Base-by-base conservation (phyloP, 2,329 filamentous ascomycete genomes). In the Colletotrichum melonis region DNA sequence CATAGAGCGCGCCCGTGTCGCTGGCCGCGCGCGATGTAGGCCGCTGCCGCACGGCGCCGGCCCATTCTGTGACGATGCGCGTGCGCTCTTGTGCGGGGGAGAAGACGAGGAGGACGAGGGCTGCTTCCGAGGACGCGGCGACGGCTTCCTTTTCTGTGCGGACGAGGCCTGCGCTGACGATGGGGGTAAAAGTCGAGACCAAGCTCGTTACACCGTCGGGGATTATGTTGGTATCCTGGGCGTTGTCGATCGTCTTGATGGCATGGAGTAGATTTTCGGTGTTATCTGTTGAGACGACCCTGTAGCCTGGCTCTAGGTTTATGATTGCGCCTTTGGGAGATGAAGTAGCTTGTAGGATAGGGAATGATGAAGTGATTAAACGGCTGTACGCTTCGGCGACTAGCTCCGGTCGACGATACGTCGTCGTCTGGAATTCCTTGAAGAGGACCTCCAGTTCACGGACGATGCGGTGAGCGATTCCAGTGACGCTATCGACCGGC, bases 351-450 rank as follows among this genome's bases (percentile, higher is more conserved):
- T 89, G 84, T 2, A 90, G 77, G 1, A 88, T 67, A 0, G 89
- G 88, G 11, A 87, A 81, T 0, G 84, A 80, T 5, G 91, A 87
- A 7, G 89, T 84, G 12, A 92, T 84, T 1, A 94, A 84, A n/a
- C 84, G 85, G 76, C 90, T 88, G 16, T 87, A 86, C 0, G 90
- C 89, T 76, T 93, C 91, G 30, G 90, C 89, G 4, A 93, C 86
- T 26, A 93, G 84, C 70, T 94, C 92, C 0, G 90, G 91, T 28
- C 89, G 89, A 22, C 92, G 86, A 75, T 87, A 89, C 2, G 83
- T 83, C 0, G 83, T 85, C 0, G 78, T 78, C 57, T 82, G 80
- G 57, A 84, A 82, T 59, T 86, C 82, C 26, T 81, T 76, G 14
- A 91, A 78, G 7, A 88, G 84, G 0, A 74, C 35, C 69, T 78